phyloP scores from a whole-genome alignment of 2,329 filamentous ascomycete species.

The Teratosphaeria gauchensis region DNA sequence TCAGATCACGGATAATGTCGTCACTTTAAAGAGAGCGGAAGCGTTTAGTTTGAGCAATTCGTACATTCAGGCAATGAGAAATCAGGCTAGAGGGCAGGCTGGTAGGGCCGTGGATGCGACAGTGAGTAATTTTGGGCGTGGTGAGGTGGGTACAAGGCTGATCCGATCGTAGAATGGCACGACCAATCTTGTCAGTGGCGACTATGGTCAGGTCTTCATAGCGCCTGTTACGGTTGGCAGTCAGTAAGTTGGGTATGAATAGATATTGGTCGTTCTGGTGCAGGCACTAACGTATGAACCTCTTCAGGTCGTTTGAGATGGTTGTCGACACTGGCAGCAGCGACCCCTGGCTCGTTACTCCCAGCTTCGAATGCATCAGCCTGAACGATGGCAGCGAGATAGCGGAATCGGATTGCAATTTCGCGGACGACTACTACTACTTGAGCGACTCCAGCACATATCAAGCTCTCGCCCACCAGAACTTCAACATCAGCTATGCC shows the following conservation, averaged over 20 bases:
- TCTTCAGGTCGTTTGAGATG: conserved; percentile 21
- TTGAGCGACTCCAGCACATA: conserved; percentile 25
- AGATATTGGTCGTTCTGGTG: background rate
- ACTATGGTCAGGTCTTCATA: conserved; percentile 22
- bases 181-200: conserved; percentile 10
- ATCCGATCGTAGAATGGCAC: conserved; percentile 9
- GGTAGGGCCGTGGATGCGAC: background rate
- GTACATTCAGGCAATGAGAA: conserved; percentile 18
- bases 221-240: conserved; percentile 21
- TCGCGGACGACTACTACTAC: conserved; percentile 22
- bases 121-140: background rate
- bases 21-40: conserved; percentile 11
- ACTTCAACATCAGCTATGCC: conserved; percentile 37
- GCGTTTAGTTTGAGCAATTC: conserved; percentile 16
- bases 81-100: conserved; percentile 3
- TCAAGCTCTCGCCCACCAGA: conserved; percentile 28
- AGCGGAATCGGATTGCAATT: conserved; percentile 20
- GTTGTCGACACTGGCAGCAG: conserved; percentile 41
- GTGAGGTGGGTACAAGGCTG: background rate
- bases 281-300: background rate
- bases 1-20: conserved; percentile 16
- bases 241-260: conserved; percentile 4
- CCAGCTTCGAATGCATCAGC: conserved; percentile 19
- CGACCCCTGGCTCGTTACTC: conserved; percentile 37
- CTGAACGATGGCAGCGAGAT: conserved; percentile 5